Evolutionary conservation across 2,329 filamentous ascomycete species (phyloP).

Genomic region (Colletotrichum agaves): DNA sequence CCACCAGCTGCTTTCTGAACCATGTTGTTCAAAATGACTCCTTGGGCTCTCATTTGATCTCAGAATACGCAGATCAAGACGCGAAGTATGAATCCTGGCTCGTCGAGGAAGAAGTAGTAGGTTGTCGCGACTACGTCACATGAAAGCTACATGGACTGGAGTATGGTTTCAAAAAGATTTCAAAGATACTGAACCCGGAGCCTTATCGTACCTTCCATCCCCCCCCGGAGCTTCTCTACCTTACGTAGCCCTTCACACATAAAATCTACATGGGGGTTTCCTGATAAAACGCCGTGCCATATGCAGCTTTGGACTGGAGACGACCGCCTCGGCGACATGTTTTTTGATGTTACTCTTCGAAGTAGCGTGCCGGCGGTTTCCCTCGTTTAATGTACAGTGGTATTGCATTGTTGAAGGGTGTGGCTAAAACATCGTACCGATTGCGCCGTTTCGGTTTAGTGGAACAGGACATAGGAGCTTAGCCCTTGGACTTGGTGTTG

Average conservation of each 20-base stretch:
- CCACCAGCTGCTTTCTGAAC: too few relatives aligned
- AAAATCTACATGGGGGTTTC: slow-evolving; percentile 47
- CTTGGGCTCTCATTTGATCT: too few relatives aligned
- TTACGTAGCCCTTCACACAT: slow-evolving; percentile 39
- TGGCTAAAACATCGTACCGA: slow-evolving; percentile 12
- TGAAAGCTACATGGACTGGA: neutral
- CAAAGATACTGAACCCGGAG: slow-evolving; percentile 29
- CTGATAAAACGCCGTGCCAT: slow-evolving; percentile 53
- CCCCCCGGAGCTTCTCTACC: slow-evolving; percentile 23
- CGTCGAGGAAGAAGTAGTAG: too few relatives aligned
- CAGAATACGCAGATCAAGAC: too few relatives aligned
- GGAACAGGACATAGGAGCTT: slow-evolving; percentile 38
- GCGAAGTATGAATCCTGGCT: too few relatives aligned
- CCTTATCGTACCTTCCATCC: slow-evolving; percentile 34
- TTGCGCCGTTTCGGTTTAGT: slow-evolving; percentile 16
- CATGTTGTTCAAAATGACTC: too few relatives aligned
- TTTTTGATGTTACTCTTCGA: slow-evolving; percentile 29
- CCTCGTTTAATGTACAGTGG: slow-evolving; percentile 36
- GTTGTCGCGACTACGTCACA: neutral
- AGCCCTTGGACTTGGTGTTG: slow-evolving; percentile 84
- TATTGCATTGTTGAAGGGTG: slow-evolving; percentile 26
- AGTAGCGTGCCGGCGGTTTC: slow-evolving; percentile 23
- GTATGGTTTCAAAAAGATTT: slow-evolving; percentile 29
- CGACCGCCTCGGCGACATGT: slow-evolving; percentile 33
- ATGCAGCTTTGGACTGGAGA: slow-evolving; percentile 41